Evolutionary conservation across 2,329 filamentous ascomycete genomes (phyloP).

Genomic region (Hypoxylon sp.): DNA sequence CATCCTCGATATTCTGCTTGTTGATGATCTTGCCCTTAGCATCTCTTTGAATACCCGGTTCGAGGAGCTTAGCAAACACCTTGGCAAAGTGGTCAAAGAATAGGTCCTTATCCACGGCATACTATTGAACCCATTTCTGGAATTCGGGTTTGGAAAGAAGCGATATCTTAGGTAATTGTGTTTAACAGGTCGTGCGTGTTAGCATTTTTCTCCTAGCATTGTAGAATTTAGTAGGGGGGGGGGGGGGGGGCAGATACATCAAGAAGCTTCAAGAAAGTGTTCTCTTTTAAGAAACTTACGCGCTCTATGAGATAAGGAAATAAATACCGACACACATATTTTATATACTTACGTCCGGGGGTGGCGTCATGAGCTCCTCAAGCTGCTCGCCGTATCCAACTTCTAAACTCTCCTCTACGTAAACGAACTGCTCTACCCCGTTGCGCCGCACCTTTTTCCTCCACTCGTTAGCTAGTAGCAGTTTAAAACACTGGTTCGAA

Average conservation of each 20-base stretch:
- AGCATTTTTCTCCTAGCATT: too few species aligned
- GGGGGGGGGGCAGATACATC: too few species aligned
- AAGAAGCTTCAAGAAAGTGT: too few species aligned
- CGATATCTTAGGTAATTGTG: too few species aligned
- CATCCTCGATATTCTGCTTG: conserved; percentile 66
- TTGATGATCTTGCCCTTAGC: conserved; percentile 64
- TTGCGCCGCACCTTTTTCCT: conserved; percentile 46
- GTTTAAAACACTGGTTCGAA: conserved; percentile 54
- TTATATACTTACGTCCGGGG: conserved; percentile 74
- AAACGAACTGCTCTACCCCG: conserved; percentile 63
- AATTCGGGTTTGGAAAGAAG: conserved; percentile 66
- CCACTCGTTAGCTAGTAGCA: conserved; percentile 51
- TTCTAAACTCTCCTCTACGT: conserved; percentile 65
- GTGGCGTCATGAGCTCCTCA: conserved; percentile 75
- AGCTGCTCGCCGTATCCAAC: conserved; percentile 64
- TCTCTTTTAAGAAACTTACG: too few species aligned
- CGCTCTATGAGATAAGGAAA: too few species aligned
- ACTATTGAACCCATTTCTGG: conserved; percentile 66
- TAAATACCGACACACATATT: too few species aligned
- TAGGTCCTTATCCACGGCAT: conserved; percentile 69
- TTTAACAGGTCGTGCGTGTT: too few species aligned
- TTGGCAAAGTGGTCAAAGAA: conserved; percentile 71
- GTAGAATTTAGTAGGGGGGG: too few species aligned
- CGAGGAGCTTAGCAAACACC: conserved; percentile 70
- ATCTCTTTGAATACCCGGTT: conserved; percentile 70